Percentiles rank a stretch among this genome's conserved stretches.
phyloP scores from a whole-genome alignment of 768 basidiomycete species.

The Leccinum sublutescens region DNA sequence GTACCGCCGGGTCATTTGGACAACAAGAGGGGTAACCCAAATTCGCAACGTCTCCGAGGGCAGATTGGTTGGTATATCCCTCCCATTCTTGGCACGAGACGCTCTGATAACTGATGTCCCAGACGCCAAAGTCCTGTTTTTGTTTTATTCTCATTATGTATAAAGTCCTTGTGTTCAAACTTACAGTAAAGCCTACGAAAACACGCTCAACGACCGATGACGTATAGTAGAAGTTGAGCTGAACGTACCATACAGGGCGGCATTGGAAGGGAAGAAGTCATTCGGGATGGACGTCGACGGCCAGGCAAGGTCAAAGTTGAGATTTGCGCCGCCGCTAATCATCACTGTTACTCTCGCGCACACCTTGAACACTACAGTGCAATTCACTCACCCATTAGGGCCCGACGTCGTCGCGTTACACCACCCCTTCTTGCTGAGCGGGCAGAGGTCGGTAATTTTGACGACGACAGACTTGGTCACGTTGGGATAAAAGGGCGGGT shows the following conservation, averaged over 20 bases:
- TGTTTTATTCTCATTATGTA: not conserved
- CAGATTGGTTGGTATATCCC: conserved; percentile 55
- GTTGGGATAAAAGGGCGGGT: conserved; percentile 69
- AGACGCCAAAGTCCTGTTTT: conserved; percentile 77
- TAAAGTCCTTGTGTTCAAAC: conserved; percentile 7
- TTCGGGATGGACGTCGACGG: conserved; percentile 69
- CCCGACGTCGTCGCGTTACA: conserved; percentile 63
- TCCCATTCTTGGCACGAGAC: conserved; percentile 69
- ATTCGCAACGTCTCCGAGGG: conserved; percentile 64
- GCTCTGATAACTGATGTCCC: conserved; percentile 73
- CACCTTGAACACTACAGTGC: not conserved
- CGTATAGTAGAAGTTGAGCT: not conserved
- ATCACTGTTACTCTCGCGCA: not conserved
- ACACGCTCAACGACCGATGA: conserved; percentile 31
- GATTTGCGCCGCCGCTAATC: conserved; percentile 58
- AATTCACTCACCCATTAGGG: conserved; percentile 57
- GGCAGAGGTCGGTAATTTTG: conserved; percentile 82
- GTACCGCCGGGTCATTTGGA: conserved; percentile 63
- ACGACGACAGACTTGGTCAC: conserved; percentile 61
- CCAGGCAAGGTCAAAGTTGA: conserved; percentile 84
- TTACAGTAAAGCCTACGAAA: conserved; percentile 39
- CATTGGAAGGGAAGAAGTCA: conserved; percentile 75
- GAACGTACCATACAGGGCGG: conserved; percentile 56
- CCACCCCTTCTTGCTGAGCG: conserved; percentile 60
- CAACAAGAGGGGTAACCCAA: conserved; percentile 67